Evolutionary conservation across 2,329 filamentous ascomycete genomes (phyloP).

Genomic region (Ophiostoma ips): DNA sequence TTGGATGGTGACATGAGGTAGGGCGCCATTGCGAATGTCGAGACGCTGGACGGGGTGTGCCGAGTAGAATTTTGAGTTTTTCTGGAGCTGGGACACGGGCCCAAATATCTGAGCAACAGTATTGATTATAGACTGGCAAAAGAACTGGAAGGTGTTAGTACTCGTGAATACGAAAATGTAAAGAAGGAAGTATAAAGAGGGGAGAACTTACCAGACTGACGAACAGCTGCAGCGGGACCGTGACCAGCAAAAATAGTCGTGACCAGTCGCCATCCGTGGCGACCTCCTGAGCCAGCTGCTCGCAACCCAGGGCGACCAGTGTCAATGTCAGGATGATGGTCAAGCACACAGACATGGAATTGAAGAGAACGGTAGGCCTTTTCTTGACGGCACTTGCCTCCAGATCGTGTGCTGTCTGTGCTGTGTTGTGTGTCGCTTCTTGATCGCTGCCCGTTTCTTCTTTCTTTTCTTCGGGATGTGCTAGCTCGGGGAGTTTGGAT

Average conservation of each 20-base stretch:
- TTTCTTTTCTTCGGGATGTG: no score
- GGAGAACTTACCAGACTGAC: not conserved
- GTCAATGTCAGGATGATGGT: slow-evolving; percentile 46
- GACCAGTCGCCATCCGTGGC: slow-evolving; percentile 34
- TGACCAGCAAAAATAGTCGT: slow-evolving; percentile 48
- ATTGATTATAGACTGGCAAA: slow-evolving; percentile 69
- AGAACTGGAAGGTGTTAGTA: slow-evolving; percentile 45
- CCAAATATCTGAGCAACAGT: slow-evolving; percentile 64
- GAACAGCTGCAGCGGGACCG: slow-evolving; percentile 31
- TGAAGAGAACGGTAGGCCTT: slow-evolving; percentile 54
- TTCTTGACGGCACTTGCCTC: slow-evolving; percentile 27
- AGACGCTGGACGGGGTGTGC: slow-evolving; percentile 30
- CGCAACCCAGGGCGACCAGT: not conserved
- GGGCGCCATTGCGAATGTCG: slow-evolving; percentile 29
- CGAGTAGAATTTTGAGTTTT: slow-evolving; percentile 73
- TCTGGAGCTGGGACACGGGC: slow-evolving; percentile 55
- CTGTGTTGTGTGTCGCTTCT: not conserved
- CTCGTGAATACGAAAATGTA: not conserved
- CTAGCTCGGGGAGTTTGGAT: no score
- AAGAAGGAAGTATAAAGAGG: not conserved
- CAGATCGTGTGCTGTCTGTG: not conserved
- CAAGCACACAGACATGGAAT: slow-evolving; percentile 52
- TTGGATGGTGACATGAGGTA: slow-evolving; percentile 70
- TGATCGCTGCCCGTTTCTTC: no score
- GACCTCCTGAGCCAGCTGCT: slow-evolving; percentile 3